Percentiles rank a stretch among this genome's conserved stretches.
These are phyloP conservation scores for Fusarium subglutinans DNA, from an alignment of 2,329 filamentous ascomycete species.

Conservation along the genomic window DNA sequence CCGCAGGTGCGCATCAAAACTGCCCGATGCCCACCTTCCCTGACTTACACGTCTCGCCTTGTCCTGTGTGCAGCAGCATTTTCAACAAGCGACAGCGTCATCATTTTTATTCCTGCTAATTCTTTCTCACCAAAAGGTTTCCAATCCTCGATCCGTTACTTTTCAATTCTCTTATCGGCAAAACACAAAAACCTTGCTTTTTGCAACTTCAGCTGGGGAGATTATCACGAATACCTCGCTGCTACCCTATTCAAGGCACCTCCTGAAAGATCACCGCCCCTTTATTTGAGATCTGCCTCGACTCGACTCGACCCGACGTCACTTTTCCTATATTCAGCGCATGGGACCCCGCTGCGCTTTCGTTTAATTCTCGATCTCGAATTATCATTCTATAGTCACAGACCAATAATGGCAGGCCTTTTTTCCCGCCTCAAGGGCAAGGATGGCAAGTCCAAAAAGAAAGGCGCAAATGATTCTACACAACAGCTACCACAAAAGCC, in stretches of 20 bases:
- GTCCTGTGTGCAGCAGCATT: constrained; percentile 14
- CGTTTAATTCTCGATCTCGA: constrained; percentile 14
- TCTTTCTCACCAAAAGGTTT: neutral
- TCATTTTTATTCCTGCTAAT: constrained; percentile 11
- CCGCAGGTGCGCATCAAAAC: constrained; percentile 33
- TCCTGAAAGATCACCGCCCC: constrained; percentile 25
- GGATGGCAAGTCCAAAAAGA: constrained; percentile 75
- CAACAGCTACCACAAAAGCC: constrained; percentile 72
- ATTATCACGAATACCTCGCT: constrained; percentile 16
- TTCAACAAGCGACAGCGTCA: constrained; percentile 10
- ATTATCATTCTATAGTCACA: constrained; percentile 8
- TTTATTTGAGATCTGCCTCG: constrained; percentile 24
- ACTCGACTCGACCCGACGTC: constrained; percentile 16
- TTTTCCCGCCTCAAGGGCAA: constrained; percentile 78
- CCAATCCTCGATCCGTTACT: neutral
- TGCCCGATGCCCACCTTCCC: constrained; percentile 35
- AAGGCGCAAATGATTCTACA: constrained; percentile 63
- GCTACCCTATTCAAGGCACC: neutral
- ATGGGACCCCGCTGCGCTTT: constrained; percentile 17
- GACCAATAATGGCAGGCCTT: constrained; percentile 62
- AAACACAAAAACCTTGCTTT: constrained; percentile 22
- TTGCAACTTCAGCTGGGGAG: constrained; percentile 23
- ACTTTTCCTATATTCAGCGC: constrained; percentile 16
- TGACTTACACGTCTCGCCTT: constrained; percentile 34
- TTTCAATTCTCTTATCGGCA: neutral